Base-by-base conservation (phyloP, 306 rosid genomes). In the Gleditsia sinensis region DNA sequence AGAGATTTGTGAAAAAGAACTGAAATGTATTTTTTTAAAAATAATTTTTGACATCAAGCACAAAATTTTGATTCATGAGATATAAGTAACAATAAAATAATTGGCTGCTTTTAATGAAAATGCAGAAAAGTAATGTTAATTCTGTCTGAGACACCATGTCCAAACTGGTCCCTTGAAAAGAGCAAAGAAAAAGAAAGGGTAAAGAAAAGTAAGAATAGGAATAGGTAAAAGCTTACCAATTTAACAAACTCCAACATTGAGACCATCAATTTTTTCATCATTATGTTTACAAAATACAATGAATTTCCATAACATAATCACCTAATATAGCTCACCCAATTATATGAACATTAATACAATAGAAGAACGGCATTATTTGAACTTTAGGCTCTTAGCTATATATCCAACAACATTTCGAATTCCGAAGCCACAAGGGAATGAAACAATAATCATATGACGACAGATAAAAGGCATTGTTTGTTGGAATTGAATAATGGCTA, bases 401-500 rank as follows among this genome's bases (percentile, higher is more conserved):
- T 32, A 24, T 25, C 68, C 84, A 25, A n/a, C n/a, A 58, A 61
- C 71, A 76, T 81, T 87, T 80, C 81, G 78, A 81, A 84, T 81
- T 76, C 83, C 87, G 57, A 84, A 80, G 85, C 86, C 37, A 43
- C 17, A 69, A 43, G 61, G 57, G 75, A 32, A 71, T 68, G 77
- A 40, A 79, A 67, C 65, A 72, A 49, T 69, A 74, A 70, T 80
- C 71, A 78, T 68, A 71, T 9, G 36, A 27, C 72, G 58, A 72
- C 75, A 39, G 88, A 75, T 74, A 80, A 67, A 79, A 84, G 67
- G 78, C 76, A 78, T 63, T 73, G 62, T 65, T 70, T 80, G 60
- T 70, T 84, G 75, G 78, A 82, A 65, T 72, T 57, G 69, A 80
- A 80, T 84, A 82, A 80, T 78, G 69, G 67, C 51, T 71, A 45